Evolutionary conservation across 202 grass and related monocot genomes (phyloP), one percentile per base, ranked within the genome.

Genomic region (Saccharum hybrid): DNA sequence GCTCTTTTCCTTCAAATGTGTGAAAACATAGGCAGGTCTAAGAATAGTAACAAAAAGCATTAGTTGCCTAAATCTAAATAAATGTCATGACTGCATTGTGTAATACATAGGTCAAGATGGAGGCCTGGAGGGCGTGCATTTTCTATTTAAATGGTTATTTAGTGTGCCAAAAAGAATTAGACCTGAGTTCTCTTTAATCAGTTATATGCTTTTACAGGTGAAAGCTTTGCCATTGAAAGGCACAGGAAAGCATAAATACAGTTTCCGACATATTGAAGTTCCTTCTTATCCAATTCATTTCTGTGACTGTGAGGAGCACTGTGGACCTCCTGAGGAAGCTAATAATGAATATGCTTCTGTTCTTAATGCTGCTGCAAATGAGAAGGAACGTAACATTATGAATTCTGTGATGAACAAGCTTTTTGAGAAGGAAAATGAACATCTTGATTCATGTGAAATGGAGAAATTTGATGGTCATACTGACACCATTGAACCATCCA

Each of bases 271-370:
- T 34, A 85, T 96, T 49, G 91, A 88, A 78, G 87, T 94, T 70
- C 88, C 96, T 85, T 82, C 90, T 13, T 86, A 86, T 70, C 96
- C 96, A 10, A 85, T 99, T 72, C 96, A 98, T 94, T 99, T 99
- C 75, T 99, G 91, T 51, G 96, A 99, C 82, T 99, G 96, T 80
- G 93, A 99, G 84, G 91, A 99, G 81, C 96, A 98, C 67, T 94
- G 89, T 68, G 93, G 87, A 68, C 89, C 87, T 76, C 76, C 82
- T n/a, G 89, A 99, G 79, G 82, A 42, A 86, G 91, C 81, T 56
- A 89, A 94, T 83, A 74, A 88, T 69, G 87, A 88, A 46, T 96
- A 94, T 78, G 77, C 78, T 66, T 84, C 83, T 83, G 87, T 90
- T 88, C 76, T 96, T 63, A 91, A 92, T 42, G 83, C 78, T 66